These are phyloP conservation scores for Sextonia rubra DNA, from an alignment of 164 flowering plant genomes.

Conservation along the genomic window DNA sequence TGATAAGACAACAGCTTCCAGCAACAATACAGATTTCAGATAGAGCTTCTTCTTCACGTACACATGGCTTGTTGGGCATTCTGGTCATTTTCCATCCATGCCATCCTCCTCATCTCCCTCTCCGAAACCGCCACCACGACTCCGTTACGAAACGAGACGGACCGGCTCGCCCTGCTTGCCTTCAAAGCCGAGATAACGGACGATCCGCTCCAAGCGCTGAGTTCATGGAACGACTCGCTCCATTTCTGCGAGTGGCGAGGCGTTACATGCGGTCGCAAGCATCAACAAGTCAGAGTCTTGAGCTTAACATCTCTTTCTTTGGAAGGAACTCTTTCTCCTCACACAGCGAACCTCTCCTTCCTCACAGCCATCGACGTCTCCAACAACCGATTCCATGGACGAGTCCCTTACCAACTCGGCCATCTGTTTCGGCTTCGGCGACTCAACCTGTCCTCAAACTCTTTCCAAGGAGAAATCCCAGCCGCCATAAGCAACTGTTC, in stretches of 20 bases:
- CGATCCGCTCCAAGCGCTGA: neutral
- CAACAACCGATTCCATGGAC: slow-evolving; percentile 8
- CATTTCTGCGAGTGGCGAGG: slow-evolving; percentile 19
- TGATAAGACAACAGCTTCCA: too few species aligned
- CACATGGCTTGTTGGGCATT: neutral
- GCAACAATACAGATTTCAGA: too few species aligned
- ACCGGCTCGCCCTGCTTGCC: slow-evolving; percentile 7
- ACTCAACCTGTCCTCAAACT: neutral
- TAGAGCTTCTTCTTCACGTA: too few species aligned
- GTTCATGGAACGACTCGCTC: slow-evolving; percentile 16
- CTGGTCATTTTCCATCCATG: neutral
- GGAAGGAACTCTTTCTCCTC: slow-evolving; percentile 8
- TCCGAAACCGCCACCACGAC: neutral
- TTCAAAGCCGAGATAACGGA: neutral
- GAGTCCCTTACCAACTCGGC: slow-evolving; percentile 13
- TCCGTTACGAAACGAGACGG: slow-evolving; percentile 7
- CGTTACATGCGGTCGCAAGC: slow-evolving; percentile 1
- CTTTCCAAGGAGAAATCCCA: slow-evolving; percentile 12
- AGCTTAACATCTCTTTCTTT: neutral
- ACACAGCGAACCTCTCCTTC: slow-evolving; percentile 15
- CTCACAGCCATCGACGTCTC: slow-evolving; percentile 1
- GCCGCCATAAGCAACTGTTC: slow-evolving; percentile 7
- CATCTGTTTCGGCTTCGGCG: slow-evolving; percentile 2
- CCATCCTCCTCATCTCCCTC: neutral
- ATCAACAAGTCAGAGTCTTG: slow-evolving; percentile 1